phyloP scores from a whole-genome alignment of 164 flowering plant species.

The Stephania yunnanensis region DNA sequence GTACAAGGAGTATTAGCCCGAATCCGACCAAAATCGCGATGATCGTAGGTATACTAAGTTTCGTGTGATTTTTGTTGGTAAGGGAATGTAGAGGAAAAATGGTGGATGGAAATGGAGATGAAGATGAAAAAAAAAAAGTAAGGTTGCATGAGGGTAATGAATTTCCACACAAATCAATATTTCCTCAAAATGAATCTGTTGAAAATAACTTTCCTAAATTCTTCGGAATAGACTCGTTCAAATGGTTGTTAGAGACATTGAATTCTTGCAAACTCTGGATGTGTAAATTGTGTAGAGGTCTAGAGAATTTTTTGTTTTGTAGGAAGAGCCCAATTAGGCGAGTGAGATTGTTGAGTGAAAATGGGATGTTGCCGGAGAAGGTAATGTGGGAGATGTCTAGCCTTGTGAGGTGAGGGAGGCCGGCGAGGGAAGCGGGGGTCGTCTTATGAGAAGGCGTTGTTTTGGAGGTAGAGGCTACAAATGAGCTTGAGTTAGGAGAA shows the following conservation, averaged over 20 bases:
- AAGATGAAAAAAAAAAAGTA: conserved; percentile 50
- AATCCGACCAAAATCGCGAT: conserved; percentile 55
- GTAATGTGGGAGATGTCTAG: conserved; percentile 63
- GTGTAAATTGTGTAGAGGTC: conserved; percentile 52
- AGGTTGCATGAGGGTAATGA: conserved; percentile 51
- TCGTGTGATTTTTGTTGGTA: conserved; percentile 21
- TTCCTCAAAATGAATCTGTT: conserved; percentile 52
- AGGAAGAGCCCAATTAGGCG: conserved; percentile 53
- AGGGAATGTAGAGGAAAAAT: neutral
- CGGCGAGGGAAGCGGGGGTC: conserved; percentile 42
- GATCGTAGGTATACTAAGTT: conserved; percentile 59
- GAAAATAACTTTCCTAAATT: conserved; percentile 37
- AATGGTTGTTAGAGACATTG: conserved; percentile 56
- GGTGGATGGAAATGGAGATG: conserved; percentile 44
- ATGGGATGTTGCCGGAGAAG: conserved; percentile 61
- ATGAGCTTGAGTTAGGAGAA: conserved; percentile 48
- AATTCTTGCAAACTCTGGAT: conserved; percentile 21
- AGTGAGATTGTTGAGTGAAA: conserved; percentile 55
- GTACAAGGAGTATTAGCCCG: conserved; percentile 24
- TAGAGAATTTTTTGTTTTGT: conserved; percentile 62
- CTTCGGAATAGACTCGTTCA: conserved; percentile 75
- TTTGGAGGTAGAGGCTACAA: conserved; percentile 58
- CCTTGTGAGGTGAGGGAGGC: conserved; percentile 39
- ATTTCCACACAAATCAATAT: conserved; percentile 61
- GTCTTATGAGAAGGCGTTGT: conserved; percentile 62